Evolutionary conservation across 2,329 filamentous ascomycete genomes (phyloP), one percentile per base, ranked within the genome.

Genomic region (Xylaria sp.): DNA sequence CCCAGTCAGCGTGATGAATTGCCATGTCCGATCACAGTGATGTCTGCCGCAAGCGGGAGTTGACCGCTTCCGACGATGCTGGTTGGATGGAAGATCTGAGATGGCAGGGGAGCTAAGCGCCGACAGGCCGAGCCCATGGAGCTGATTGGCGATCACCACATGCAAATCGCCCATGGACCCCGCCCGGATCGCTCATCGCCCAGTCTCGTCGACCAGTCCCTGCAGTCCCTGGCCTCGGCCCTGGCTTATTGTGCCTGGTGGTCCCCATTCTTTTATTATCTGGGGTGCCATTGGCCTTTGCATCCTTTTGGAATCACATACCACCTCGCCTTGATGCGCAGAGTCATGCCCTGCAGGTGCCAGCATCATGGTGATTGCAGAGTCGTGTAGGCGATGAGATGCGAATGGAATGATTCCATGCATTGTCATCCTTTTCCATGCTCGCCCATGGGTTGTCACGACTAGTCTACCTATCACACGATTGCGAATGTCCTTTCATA

Each of bases 1-100:
- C 76, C 80, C 76, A 78, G 66, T 77, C 69, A 77, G 75, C 66
- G 72, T 71, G 74, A 69, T 70, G 70, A 72, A 70, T 72, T 72
- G 70, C 70, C 72, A 75, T 74, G 66, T 36, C 58, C 34, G 62
- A 63, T 70, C 65, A 70, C 69, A 67, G 70, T 72, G 70, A 70
- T 72, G 63, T 70, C 67, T 61, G 66, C 66, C 63, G 57, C 69
- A 45, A 41, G 70, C 71, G 66, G 72, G 65, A 66, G 69, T 72
- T 65, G 63, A 71, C 23, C 69, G 67, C 63, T 60, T 72, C 65
- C 68, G 67, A 61, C 60, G 43, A 50, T 66, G 72, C 74, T 78
- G 77, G 76, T 78, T 78, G 77, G 77, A 74, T 62, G 67, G 68
- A 50, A 69, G 68, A 71, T 68, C 53, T 69, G 69, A 60, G 69